A percentile compares a stretch with the other conserved stretches of the same genome.
These are phyloP conservation scores for Raffaelea albimanens DNA, from an alignment of 2,329 filamentous ascomycete species.

Conservation along the genomic window DNA sequence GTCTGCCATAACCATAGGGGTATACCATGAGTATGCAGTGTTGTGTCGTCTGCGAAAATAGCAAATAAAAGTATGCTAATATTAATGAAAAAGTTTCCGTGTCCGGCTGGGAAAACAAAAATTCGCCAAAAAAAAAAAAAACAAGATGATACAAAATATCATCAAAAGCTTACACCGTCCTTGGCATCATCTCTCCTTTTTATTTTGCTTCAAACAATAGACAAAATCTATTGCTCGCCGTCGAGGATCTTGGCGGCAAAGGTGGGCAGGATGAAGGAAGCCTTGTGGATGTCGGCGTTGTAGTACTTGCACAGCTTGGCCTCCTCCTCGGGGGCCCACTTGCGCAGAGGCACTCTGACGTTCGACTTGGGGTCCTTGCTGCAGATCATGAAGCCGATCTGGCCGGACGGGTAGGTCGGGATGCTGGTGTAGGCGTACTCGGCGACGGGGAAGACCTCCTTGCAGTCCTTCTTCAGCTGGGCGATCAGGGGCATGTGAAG, in stretches of 20 bases:
- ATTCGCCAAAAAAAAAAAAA: too few species aligned
- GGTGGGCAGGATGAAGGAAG: slow-evolving; percentile 84
- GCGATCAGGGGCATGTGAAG: slow-evolving; percentile 90
- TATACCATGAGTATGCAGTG: too few species aligned
- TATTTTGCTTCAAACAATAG: too few species aligned
- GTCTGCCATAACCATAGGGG: too few species aligned
- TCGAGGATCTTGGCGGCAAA: slow-evolving; percentile 72
- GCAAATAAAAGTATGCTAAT: too few species aligned
- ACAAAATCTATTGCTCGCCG: too few species aligned
- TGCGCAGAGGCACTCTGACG: slow-evolving; percentile 75
- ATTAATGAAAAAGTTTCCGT: too few species aligned
- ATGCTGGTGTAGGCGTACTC: slow-evolving; percentile 99
- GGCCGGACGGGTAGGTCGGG: slow-evolving; percentile 95
- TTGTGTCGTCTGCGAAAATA: too few species aligned
- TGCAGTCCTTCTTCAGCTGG: slow-evolving; percentile 93
- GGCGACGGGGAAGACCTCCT: slow-evolving; percentile 91
- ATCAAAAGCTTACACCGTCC: too few species aligned
- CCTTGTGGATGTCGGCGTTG: slow-evolving; percentile 93
- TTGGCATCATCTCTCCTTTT: too few species aligned
- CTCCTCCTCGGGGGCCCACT: slow-evolving; percentile 80
- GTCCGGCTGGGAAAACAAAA: too few species aligned
- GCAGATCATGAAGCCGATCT: slow-evolving; percentile 99
- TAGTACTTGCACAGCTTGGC: slow-evolving; percentile 92
- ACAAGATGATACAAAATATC: too few species aligned
- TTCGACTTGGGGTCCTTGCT: slow-evolving; percentile 83